phyloP scores from a whole-genome alignment of 2,329 filamentous ascomycete genomes.

The Eutypa lata region DNA sequence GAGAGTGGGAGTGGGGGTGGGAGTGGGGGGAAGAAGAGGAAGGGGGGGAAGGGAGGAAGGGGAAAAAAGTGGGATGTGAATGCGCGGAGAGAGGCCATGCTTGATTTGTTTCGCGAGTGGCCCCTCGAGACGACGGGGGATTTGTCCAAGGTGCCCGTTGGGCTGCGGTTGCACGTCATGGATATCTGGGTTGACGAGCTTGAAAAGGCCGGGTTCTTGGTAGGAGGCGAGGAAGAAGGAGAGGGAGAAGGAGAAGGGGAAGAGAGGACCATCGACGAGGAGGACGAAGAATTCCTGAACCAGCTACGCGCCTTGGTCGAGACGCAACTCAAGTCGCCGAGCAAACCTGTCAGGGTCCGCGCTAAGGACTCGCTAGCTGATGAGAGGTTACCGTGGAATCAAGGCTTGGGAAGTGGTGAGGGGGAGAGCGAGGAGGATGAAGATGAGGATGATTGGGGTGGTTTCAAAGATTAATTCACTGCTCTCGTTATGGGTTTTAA shows the following conservation, averaged over 20 bases:
- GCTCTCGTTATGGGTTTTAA: too few species aligned
- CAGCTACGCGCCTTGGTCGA: slow-evolving; percentile 54
- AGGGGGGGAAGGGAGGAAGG: slow-evolving; percentile 31
- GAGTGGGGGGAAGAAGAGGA: slow-evolving; percentile 23
- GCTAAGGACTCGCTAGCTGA: slow-evolving; percentile 71
- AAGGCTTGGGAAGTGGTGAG: slow-evolving; percentile 29
- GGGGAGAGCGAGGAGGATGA: slow-evolving; percentile 32
- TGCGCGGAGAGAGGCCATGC: slow-evolving; percentile 24
- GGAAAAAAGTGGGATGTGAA: slow-evolving; percentile 11
- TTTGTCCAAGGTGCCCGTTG: slow-evolving; percentile 67
- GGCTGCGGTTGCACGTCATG: slow-evolving; percentile 79
- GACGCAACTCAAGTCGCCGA: slow-evolving; percentile 54
- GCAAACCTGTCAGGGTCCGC: slow-evolving; percentile 69
- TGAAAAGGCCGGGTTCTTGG: slow-evolving; percentile 62
- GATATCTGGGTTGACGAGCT: slow-evolving; percentile 93
- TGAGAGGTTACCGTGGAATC: slow-evolving; percentile 66
- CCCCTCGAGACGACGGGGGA: slow-evolving; percentile 40
- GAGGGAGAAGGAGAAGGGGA: slow-evolving; percentile 29
- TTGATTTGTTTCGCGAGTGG: slow-evolving; percentile 44
- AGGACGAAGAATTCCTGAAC: slow-evolving; percentile 48
- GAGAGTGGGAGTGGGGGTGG: slow-evolving; percentile 33
- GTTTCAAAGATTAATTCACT: slow-evolving; percentile 64
- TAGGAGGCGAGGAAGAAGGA: slow-evolving; percentile 25
- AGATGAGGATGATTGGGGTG: slow-evolving; percentile 62
- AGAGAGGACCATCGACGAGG: slow-evolving; percentile 31